Conservation (phyloP, 805 yeast species). For the Hanseniaspora thailandica region DNA sequence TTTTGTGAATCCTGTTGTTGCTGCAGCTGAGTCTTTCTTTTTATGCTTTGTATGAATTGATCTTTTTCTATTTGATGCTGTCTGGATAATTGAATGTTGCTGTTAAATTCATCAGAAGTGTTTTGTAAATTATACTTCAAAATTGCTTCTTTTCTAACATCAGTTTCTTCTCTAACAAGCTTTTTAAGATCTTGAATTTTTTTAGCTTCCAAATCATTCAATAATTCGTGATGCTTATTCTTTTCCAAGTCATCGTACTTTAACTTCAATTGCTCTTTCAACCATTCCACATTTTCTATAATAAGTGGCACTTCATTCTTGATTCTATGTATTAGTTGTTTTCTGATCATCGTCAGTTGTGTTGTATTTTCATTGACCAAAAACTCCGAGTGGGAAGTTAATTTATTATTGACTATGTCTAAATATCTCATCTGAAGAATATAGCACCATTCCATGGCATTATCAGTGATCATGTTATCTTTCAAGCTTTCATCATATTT, state of each 20-base stretch:
- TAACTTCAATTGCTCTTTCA: conserved; percentile 21
- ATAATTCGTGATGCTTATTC: not conserved
- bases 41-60: conserved; percentile 9
- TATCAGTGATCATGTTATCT: not conserved
- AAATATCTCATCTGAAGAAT: conserved; percentile 43
- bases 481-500: not conserved
- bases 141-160: not conserved
- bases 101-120: not conserved
- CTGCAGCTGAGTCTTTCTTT: conserved; percentile 1
- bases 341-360: conserved; percentile 13
- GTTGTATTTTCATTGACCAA: not conserved
- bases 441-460: conserved; percentile 13
- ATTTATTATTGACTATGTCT: conserved; percentile 32
- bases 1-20: not conserved
- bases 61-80: conserved; percentile 10
- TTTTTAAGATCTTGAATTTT: conserved; percentile 1
- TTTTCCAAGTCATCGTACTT: conserved; percentile 2
- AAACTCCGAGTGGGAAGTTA: conserved; percentile 25
- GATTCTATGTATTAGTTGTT: conserved; percentile 23
- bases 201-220: not conserved
- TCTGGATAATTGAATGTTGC: conserved; percentile 4
- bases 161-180: conserved; percentile 4
- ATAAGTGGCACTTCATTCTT: conserved; percentile 28
- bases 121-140: not conserved
- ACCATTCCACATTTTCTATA: conserved; percentile 24